A percentile compares a stretch with the other conserved stretches of the same genome.
These are phyloP conservation scores for Lasiodiplodia theobromae DNA, from an alignment of 2,329 filamentous ascomycete genomes.

Conservation along the genomic window DNA sequence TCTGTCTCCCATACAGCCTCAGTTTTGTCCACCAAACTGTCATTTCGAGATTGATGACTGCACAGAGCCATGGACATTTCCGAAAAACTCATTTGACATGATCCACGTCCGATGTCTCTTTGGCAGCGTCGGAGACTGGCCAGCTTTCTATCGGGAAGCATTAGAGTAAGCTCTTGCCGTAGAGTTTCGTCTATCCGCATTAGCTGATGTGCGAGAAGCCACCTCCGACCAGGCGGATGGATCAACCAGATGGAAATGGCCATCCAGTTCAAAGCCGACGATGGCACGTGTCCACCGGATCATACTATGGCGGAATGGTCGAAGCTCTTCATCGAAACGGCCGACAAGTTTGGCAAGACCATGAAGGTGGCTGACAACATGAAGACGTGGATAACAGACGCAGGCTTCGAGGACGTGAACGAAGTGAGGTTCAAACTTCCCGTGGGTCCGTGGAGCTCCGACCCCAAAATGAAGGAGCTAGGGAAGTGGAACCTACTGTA, in stretches of 20 bases:
- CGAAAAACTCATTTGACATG: slow-evolving; percentile 37
- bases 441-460: slow-evolving; percentile 37
- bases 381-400: slow-evolving; percentile 55
- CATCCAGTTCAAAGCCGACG: slow-evolving; percentile 39
- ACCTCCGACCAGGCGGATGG: slow-evolving; percentile 39
- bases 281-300: slow-evolving; percentile 33
- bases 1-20: slow-evolving; percentile 55
- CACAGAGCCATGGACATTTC: slow-evolving; percentile 42
- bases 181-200: not conserved
- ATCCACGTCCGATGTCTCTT: slow-evolving; percentile 36
- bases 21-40: slow-evolving; percentile 53
- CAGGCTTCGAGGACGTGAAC: slow-evolving; percentile 61
- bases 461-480: slow-evolving; percentile 59
- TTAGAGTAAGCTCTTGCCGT: slow-evolving; percentile 34
- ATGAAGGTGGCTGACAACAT: slow-evolving; percentile 47
- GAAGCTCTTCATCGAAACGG: slow-evolving; percentile 38
- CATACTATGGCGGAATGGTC: slow-evolving; percentile 39
- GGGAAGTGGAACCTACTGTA: slow-evolving; percentile 46
- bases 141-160: slow-evolving; percentile 35
- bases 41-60: slow-evolving; percentile 61
- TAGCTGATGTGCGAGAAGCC: slow-evolving; percentile 29
- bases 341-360: slow-evolving; percentile 43
- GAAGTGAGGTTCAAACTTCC: slow-evolving; percentile 52
- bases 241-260: slow-evolving; percentile 40
- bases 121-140: slow-evolving; percentile 37